phyloP scores from a whole-genome alignment of 192 early-diverging fungal genomes.

The Phlyctochytrium planicorne region DNA sequence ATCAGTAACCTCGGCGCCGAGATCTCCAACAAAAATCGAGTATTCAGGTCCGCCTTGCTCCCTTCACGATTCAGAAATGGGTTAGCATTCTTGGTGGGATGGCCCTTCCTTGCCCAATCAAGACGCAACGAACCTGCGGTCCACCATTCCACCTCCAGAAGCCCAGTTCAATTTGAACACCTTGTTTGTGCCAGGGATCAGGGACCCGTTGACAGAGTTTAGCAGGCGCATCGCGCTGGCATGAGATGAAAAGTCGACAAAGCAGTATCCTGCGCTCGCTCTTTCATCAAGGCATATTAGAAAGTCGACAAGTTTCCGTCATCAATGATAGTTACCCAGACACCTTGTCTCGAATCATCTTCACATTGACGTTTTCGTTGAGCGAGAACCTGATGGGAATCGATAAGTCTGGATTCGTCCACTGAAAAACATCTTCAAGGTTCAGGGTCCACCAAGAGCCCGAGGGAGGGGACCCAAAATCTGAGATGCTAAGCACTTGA shows the following conservation, averaged over 20 bases:
- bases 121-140: too few relatives aligned
- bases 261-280: slow-evolving; percentile 82
- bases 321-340: slow-evolving; percentile 59
- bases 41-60: slow-evolving; percentile 75
- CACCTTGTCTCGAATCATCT: slow-evolving; percentile 91
- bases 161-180: slow-evolving; percentile 96
- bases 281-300: slow-evolving; percentile 11
- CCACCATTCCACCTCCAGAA: slow-evolving; percentile 71
- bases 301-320: not conserved
- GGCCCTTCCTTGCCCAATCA: slow-evolving; percentile 24
- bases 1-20: slow-evolving; percentile 89
- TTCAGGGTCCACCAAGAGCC: too few relatives aligned
- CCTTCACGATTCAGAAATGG: slow-evolving; percentile 25
- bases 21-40: slow-evolving; percentile 95
- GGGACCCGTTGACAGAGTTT: slow-evolving; percentile 69
- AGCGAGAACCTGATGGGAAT: slow-evolving; percentile 43
- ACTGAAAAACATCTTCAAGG: not conserved
- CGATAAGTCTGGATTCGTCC: too few relatives aligned
- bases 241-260: slow-evolving; percentile 77
- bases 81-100: not conserved
- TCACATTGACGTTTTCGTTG: slow-evolving; percentile 86
- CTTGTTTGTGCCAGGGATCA: slow-evolving; percentile 80
- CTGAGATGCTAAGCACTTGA: too few relatives aligned
- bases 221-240: slow-evolving; percentile 72
- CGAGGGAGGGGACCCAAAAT: too few relatives aligned